These are phyloP conservation scores for Euphorbia lathyris DNA, from an alignment of 345 rosid genomes.

Conservation along the genomic window DNA sequence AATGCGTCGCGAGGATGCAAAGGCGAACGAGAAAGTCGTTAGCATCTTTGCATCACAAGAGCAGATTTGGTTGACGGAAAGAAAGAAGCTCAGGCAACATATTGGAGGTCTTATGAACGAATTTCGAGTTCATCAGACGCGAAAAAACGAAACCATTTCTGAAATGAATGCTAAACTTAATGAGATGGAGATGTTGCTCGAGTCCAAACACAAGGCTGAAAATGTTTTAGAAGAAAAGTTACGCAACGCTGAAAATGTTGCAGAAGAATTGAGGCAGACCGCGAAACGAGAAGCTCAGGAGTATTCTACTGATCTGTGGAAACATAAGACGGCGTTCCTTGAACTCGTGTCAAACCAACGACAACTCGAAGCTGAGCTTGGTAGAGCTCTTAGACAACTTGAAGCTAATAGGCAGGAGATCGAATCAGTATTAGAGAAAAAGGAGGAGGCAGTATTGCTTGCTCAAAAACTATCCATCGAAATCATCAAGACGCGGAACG, in stretches of 20 bases:
- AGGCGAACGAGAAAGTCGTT: constrained; percentile 91
- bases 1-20: constrained; percentile 70
- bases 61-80: constrained; percentile 78
- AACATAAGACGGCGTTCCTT: constrained; percentile 82
- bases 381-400: constrained; percentile 61
- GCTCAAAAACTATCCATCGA: constrained; percentile 59
- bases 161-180: constrained; percentile 50
- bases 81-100: constrained; percentile 53
- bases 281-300: constrained; percentile 56
- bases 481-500: constrained; percentile 54
- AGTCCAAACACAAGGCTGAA: constrained; percentile 51
- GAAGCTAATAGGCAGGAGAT: constrained; percentile 64
- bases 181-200: constrained; percentile 50
- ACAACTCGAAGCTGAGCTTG: constrained; percentile 83
- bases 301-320: constrained; percentile 71
- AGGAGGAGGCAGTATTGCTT: constrained; percentile 48
- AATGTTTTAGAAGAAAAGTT: constrained; percentile 59
- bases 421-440: constrained; percentile 42
- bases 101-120: constrained; percentile 60
- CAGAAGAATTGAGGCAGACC: constrained; percentile 54
- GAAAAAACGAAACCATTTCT: constrained; percentile 40
- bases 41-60: constrained; percentile 79
- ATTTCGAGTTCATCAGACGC: constrained; percentile 43
- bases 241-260: constrained; percentile 38
- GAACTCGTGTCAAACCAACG: constrained; percentile 92